phyloP scores from a whole-genome alignment of 805 yeast genomes.

The Candida berthetii region DNA sequence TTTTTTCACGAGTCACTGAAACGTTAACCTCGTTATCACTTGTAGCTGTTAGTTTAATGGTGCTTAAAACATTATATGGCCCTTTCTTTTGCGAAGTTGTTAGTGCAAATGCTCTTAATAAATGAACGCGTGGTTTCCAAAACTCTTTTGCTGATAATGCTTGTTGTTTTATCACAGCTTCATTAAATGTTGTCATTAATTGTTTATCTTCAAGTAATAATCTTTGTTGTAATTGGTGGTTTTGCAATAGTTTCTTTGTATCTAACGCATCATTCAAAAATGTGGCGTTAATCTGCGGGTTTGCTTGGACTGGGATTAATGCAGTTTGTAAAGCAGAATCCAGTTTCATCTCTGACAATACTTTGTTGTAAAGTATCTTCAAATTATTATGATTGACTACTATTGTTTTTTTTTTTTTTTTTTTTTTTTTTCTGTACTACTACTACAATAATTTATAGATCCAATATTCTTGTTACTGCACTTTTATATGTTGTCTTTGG shows the following conservation, averaged over 20 bases:
- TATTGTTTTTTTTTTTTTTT: too few relatives aligned
- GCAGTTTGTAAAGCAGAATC: slow-evolving; percentile 21
- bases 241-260: slow-evolving; percentile 53
- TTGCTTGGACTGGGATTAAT: slow-evolving; percentile 12
- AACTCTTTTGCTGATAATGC: slow-evolving; percentile 75
- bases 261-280: slow-evolving; percentile 44
- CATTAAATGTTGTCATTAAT: slow-evolving; percentile 74
- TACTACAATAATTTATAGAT: too few relatives aligned
- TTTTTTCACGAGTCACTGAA: slow-evolving; percentile 84
- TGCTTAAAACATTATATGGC: slow-evolving; percentile 87
- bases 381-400: too few relatives aligned
- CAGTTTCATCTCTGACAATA: slow-evolving; percentile 58
- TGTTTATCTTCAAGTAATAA: slow-evolving; percentile 62
- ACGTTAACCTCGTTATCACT: slow-evolving; percentile 92
- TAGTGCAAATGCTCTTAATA: slow-evolving; percentile 80
- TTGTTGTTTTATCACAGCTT: slow-evolving; percentile 78
- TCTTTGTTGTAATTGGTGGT: slow-evolving; percentile 74
- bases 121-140: slow-evolving; percentile 79
- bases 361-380: slow-evolving; percentile 63
- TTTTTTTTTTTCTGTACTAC: too few relatives aligned
- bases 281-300: slow-evolving; percentile 28
- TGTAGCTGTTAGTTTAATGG: slow-evolving; percentile 90
- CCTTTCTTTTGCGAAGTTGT: slow-evolving; percentile 82
- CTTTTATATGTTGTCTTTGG: too few relatives aligned
- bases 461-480: too few relatives aligned